Percentiles rank a stretch among this genome's conserved stretches.
Evolutionary conservation across 805 yeast genomes (phyloP).

Genomic region (Saturnispora bothae): DNA sequence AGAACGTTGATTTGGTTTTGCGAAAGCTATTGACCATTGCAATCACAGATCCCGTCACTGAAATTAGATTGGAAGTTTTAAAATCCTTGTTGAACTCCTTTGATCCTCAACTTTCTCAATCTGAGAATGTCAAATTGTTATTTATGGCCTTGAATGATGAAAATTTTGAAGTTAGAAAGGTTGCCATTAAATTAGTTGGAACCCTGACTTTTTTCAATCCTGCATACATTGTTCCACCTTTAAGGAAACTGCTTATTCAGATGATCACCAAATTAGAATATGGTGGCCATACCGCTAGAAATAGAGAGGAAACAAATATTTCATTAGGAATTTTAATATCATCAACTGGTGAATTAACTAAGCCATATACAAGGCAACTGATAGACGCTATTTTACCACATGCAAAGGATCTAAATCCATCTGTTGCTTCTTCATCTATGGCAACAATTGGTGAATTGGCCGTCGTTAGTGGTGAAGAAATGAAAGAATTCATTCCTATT

Average conservation of each 20-base stretch:
- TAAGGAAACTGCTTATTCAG: conserved; percentile 79
- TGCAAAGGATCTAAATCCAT: conserved; percentile 58
- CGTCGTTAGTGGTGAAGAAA: conserved; percentile 78
- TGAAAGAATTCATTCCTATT: conserved; percentile 58
- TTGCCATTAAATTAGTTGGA: conserved; percentile 71
- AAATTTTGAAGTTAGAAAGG: conserved; percentile 68
- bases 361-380: conserved; percentile 88
- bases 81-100: conserved; percentile 61
- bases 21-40: conserved; percentile 72
- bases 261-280: conserved; percentile 76
- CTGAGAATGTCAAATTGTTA: conserved; percentile 74
- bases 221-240: conserved; percentile 88
- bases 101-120: conserved; percentile 90
- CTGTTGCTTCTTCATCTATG: conserved; percentile 80
- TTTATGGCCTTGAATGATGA: conserved; percentile 92
- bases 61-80: conserved; percentile 72
- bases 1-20: conserved; percentile 76
- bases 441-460: conserved; percentile 84
- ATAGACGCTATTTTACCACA: conserved; percentile 73
- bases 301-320: conserved; percentile 79
- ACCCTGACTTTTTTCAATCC: conserved; percentile 81
- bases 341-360: conserved; percentile 71
- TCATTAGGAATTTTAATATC: conserved; percentile 63
- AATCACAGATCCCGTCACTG: conserved; percentile 80
- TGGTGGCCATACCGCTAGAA: conserved; percentile 57